phyloP scores from a whole-genome alignment of 1,139 yeast genomes.

The Zygosaccharomyces pseudobailii region DNA sequence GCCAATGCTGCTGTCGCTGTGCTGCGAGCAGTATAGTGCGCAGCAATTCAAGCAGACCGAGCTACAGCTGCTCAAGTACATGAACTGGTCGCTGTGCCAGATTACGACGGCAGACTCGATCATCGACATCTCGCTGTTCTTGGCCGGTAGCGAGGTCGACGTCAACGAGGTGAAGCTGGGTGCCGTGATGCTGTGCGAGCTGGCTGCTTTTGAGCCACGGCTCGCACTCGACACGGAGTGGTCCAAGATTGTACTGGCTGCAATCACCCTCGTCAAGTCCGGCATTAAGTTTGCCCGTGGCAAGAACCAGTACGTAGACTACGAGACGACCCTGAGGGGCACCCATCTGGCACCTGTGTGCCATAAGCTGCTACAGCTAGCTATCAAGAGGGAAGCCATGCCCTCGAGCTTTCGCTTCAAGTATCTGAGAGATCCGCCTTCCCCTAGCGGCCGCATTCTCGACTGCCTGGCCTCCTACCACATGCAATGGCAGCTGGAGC shows the following conservation, averaged over 20 bases:
- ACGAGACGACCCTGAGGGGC: constrained; percentile 14
- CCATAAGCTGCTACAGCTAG: constrained; percentile 15
- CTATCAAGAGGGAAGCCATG: constrained; percentile 14
- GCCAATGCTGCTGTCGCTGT: constrained; percentile 42
- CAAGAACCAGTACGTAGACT: constrained; percentile 18
- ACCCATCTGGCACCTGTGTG: constrained; percentile 15
- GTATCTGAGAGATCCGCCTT: constrained; percentile 14
- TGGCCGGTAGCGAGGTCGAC: constrained; percentile 30
- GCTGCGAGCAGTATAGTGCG: constrained; percentile 59
- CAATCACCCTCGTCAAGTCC: constrained; percentile 35
- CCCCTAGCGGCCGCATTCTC: constrained; percentile 10
- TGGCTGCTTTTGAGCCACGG: constrained; percentile 58
- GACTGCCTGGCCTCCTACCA: constrained; percentile 17
- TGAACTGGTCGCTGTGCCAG: constrained; percentile 29
- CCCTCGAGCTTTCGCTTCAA: constrained; percentile 33
- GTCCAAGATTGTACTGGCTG: constrained; percentile 54
- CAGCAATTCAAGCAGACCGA: constrained; percentile 64
- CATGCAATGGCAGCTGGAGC: constrained; percentile 21
- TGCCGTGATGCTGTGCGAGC: constrained; percentile 58
- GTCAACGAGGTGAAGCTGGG: constrained; percentile 49
- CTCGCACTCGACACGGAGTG: constrained; percentile 52
- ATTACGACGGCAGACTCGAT: constrained; percentile 58
- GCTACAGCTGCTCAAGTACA: constrained; percentile 50
- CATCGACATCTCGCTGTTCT: constrained; percentile 46
- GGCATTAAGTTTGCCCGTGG: constrained; percentile 20